Evolutionary conservation across 2,329 filamentous ascomycete species (phyloP).

Genomic region (Cyclaneusma minus): DNA sequence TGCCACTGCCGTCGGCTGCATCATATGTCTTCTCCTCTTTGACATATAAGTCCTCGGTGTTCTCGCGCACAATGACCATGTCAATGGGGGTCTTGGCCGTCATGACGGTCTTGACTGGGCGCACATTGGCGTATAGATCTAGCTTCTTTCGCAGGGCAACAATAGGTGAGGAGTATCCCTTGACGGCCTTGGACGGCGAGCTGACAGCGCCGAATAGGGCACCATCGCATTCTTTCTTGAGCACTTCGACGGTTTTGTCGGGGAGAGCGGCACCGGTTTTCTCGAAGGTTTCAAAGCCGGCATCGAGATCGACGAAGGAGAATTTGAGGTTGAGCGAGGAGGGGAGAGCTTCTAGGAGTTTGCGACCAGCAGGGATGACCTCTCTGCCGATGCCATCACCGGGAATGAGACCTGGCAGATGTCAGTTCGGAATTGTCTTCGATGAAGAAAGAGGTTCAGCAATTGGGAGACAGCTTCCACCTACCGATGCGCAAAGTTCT

Average conservation of each 20-base stretch:
- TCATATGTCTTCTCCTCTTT: conserved; percentile 86
- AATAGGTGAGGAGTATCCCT: conserved; percentile 92
- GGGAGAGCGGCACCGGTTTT: conserved; percentile 77
- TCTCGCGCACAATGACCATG: conserved; percentile 96
- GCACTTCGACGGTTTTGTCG: conserved; percentile 76
- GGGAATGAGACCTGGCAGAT: conserved; percentile 69
- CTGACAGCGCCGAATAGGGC: conserved; percentile 92
- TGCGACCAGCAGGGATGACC: conserved; percentile 88
- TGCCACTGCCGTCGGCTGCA: conserved; percentile 49
- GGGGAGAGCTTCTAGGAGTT: conserved; percentile 83
- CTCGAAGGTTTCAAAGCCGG: conserved; percentile 89
- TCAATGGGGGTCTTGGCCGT: conserved; percentile 61
- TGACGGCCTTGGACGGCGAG: conserved; percentile 77
- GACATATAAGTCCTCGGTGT: conserved; percentile 87
- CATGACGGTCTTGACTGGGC: conserved; percentile 74
- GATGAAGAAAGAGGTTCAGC: background rate
- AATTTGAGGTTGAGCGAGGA: conserved; percentile 85
- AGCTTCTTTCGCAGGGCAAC: conserved; percentile 92
- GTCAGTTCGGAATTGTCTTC: conserved; percentile 1
- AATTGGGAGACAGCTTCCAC: conserved; percentile 11
- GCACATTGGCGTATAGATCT: conserved; percentile 92
- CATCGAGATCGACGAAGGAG: conserved; percentile 83
- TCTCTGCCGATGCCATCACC: conserved; percentile 97
- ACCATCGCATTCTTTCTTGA: conserved; percentile 84
- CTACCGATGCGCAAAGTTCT: conserved; percentile 54